Base-by-base conservation (phyloP, 73 alveolate genomes). In the Paramecium caudatum region DNA sequence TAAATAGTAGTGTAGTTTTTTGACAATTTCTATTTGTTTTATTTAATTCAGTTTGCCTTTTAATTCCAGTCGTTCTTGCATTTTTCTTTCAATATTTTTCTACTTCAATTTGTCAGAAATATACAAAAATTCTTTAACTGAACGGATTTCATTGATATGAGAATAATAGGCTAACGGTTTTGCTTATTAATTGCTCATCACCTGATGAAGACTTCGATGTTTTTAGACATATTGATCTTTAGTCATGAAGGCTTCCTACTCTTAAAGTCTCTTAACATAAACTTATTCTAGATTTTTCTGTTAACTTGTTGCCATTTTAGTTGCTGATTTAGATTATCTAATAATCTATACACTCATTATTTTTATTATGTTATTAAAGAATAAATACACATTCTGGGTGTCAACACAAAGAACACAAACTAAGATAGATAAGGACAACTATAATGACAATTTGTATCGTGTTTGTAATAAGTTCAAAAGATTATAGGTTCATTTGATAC, bases 331-430 rank as follows among this genome's bases (percentile, higher is more conserved):
- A 55, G 45, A 27, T 25, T 55, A 55, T 55, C 80, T 55, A 55
- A 55, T 23, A 55, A 23, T 19, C n/a, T 55, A 27, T 27, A 17
- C 23, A 55, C 30, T 55, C 80, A 55, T 55, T 55, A 43, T 55
- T 55, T 27, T 27, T 27, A 55, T 55, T 55, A 55, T 55, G 80
- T 55, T 55, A 74, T 74, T 74, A 74, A 74, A 74, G 47, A 37
- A 32, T 5, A 74, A 74, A 74, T 74, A 37, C 23, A 21, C 88
- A 37, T 74, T 74, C 43, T 74, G 88, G 88, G 88, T 74, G 2
- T 74, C 88, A 55, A 74, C 88, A 10, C 27, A 74, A 16, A 74
- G 88, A 74, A 74, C 69, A 27, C 70, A 74, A 9, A 19, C 88
- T 4, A 74, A 74, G 65, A 74, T 74, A 15, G 88, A 74, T 39